phyloP scores from a whole-genome alignment of 2,329 filamentous ascomycete species.

The Pseudocercospora vitis region DNA sequence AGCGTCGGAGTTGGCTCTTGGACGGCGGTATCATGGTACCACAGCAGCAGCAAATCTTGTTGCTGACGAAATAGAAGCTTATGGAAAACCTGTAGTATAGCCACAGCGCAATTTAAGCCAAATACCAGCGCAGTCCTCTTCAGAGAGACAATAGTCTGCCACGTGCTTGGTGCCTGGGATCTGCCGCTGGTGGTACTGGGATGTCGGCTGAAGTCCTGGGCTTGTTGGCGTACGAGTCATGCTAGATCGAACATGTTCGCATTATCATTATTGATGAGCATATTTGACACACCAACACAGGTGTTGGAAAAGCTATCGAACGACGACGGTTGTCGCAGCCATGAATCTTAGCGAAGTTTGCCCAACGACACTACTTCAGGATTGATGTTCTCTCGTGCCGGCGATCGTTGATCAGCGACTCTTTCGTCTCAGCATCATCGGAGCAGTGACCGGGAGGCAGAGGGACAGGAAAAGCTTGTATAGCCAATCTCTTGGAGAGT shows the following conservation, averaged over 20 bases:
- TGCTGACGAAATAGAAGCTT: neutral
- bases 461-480: neutral
- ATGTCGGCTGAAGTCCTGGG: neutral
- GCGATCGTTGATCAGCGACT: too few species aligned
- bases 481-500: neutral
- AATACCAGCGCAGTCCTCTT: neutral
- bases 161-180: neutral
- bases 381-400: too few species aligned
- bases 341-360: too few species aligned
- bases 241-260: too few species aligned
- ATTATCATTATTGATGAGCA: too few species aligned
- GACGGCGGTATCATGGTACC: neutral
- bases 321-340: too few species aligned
- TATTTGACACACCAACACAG: too few species aligned
- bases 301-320: too few species aligned
- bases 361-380: too few species aligned
- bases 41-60: neutral
- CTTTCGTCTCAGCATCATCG: too few species aligned
- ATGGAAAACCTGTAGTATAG: conserved; percentile 9
- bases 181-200: neutral
- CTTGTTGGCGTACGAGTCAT: too few species aligned
- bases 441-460: too few species aligned
- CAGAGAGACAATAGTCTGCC: neutral
- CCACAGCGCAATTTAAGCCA: neutral
- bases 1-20: conserved; percentile 10